A percentile compares a stretch with the other conserved stretches of the same genome.
Evolutionary conservation across 2,329 filamentous ascomycete genomes (phyloP).

Genomic region (Beauveria brongniartii): DNA sequence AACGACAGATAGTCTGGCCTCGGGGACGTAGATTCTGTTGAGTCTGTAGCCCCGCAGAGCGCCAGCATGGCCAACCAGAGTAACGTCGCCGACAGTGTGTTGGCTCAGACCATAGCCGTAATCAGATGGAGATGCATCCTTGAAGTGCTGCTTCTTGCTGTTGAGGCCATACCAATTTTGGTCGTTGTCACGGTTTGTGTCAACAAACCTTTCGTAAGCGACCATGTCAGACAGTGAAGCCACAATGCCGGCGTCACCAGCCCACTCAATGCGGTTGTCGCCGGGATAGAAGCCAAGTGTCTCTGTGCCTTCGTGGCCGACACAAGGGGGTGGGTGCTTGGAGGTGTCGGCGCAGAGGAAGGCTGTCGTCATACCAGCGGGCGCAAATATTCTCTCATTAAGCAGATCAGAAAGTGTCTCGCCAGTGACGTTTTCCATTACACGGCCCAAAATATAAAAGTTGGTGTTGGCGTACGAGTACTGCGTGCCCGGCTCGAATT

Average conservation of each 20-base stretch:
- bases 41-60: slow-evolving; percentile 33
- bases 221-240: slow-evolving; percentile 38
- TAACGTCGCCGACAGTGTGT: slow-evolving; percentile 18
- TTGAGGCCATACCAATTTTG: slow-evolving; percentile 24
- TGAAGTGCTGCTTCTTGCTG: slow-evolving; percentile 15
- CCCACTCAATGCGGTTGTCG: slow-evolving; percentile 35
- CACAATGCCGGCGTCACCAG: slow-evolving; percentile 35
- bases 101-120: slow-evolving; percentile 31
- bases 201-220: slow-evolving; percentile 33
- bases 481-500: slow-evolving; percentile 34
- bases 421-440: slow-evolving; percentile 30
- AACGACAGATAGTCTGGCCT: slow-evolving; percentile 28
- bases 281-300: slow-evolving; percentile 27
- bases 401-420: slow-evolving; percentile 28
- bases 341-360: slow-evolving; percentile 28
- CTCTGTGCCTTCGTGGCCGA: slow-evolving; percentile 35
- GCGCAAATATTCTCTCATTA: slow-evolving; percentile 28
- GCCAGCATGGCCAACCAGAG: slow-evolving; percentile 30
- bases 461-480: slow-evolving; percentile 37
- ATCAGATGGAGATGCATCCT: slow-evolving; percentile 25
- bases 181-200: slow-evolving; percentile 22
- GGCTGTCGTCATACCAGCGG: slow-evolving; percentile 34
- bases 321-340: slow-evolving; percentile 30
- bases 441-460: slow-evolving; percentile 29
- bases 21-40: slow-evolving; percentile 25